Evolutionary conservation across 2,329 filamentous ascomycete species (phyloP).

Genomic region (Trichoderma guizhouense): DNA sequence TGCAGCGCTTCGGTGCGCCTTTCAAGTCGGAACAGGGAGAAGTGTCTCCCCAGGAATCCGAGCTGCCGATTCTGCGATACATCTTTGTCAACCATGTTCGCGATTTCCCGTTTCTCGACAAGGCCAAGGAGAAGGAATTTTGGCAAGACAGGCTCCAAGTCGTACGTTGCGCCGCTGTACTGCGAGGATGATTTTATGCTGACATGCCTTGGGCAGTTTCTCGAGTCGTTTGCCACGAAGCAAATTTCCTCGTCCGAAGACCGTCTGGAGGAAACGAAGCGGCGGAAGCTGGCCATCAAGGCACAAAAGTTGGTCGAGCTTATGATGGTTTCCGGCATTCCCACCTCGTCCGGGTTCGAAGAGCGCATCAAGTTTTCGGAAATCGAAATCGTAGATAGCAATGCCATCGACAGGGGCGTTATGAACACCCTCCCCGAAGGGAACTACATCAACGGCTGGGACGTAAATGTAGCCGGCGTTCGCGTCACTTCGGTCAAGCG

Average conservation of each 20-base stretch:
- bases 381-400: constrained; percentile 91
- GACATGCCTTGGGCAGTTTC: constrained; percentile 58
- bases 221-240: constrained; percentile 96
- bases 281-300: constrained; percentile 86
- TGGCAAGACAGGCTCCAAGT: constrained; percentile 98
- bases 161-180: constrained; percentile 51
- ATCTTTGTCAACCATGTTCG: constrained; percentile 98
- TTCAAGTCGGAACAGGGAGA: constrained; percentile 92
- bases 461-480: constrained; percentile 91
- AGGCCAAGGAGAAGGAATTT: constrained; percentile 97
- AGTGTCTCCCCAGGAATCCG: constrained; percentile 87
- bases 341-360: constrained; percentile 94
- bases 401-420: constrained; percentile 86
- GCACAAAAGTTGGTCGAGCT: constrained; percentile 93
- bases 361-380: constrained; percentile 96
- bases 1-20: constrained; percentile 91
- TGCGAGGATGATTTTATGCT: background rate
- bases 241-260: constrained; percentile 97
- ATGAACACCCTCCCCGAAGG: constrained; percentile 86
- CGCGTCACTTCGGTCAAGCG: constrained; percentile 76
- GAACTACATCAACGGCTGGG: constrained; percentile 92
- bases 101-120: constrained; percentile 95
- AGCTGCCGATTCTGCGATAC: constrained; percentile 88
- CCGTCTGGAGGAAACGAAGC: constrained; percentile 91
- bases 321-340: constrained; percentile 98